phyloP scores from a whole-genome alignment of 495 filamentous ascomycete species.

The Penicillium macrosclerotiorum region DNA sequence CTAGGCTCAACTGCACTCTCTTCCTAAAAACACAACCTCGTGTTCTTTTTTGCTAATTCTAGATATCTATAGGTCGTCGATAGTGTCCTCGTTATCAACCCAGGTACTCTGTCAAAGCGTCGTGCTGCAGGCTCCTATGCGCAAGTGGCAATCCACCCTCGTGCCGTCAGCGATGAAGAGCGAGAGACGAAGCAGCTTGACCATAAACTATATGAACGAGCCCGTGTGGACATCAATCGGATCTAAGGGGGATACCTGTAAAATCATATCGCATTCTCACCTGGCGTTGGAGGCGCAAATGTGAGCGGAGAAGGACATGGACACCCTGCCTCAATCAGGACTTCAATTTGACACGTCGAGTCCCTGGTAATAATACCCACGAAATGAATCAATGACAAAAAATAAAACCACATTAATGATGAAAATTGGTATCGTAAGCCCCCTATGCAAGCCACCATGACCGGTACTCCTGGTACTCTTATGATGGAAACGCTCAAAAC shows the following conservation, averaged over 20 bases:
- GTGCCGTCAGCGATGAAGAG: constrained; percentile 57
- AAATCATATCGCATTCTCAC: constrained; percentile 27
- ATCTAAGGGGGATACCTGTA: constrained; percentile 49
- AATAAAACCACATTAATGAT: background rate
- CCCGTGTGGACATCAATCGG: constrained; percentile 79
- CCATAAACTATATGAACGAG: constrained; percentile 76
- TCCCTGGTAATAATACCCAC: constrained; percentile 17
- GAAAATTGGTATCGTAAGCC: constrained; percentile 11
- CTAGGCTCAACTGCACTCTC: constrained; percentile 2
- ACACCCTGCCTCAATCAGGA: background rate
- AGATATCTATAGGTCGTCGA: constrained; percentile 81
- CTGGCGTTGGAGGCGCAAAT: constrained; percentile 20
- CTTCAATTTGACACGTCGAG: no score
- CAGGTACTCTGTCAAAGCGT: constrained; percentile 80
- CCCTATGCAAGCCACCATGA: constrained; percentile 5
- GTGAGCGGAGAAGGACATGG: background rate
- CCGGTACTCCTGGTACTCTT: constrained; percentile 1
- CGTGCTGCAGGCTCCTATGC: constrained; percentile 78
- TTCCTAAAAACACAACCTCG: no score
- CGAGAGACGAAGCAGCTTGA: constrained; percentile 54
- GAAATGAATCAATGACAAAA: constrained; percentile 27
- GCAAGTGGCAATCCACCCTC: constrained; percentile 68
- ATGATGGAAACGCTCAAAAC: no score
- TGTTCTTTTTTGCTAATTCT: no score
- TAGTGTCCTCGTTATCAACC: constrained; percentile 82